Evolutionary conservation across 495 filamentous ascomycete species (phyloP).

Genomic region (Acidomyces sp.): DNA sequence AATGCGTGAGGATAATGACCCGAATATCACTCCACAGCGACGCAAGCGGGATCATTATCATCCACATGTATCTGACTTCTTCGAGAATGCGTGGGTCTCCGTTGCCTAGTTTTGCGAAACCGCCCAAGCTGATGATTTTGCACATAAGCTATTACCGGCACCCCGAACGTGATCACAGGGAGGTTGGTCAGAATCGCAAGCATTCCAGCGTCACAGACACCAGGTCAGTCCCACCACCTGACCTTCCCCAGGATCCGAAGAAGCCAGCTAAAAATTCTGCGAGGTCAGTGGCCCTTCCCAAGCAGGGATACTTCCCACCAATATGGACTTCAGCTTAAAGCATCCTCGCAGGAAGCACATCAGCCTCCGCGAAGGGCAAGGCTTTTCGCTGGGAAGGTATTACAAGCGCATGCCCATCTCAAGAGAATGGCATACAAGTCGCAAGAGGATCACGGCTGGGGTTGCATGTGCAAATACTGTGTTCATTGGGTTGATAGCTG

Average conservation of each 20-base stretch:
- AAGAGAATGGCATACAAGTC: constrained; percentile 48
- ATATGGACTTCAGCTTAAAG: constrained; percentile 12
- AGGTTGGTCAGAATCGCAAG: background rate
- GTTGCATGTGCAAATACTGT: constrained; percentile 60
- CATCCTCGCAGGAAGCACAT: constrained; percentile 20
- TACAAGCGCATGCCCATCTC: constrained; percentile 33
- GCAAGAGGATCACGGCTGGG: constrained; percentile 52
- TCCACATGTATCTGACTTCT: constrained; percentile 12
- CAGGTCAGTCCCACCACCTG: constrained; percentile 7
- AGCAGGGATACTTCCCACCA: constrained; percentile 2
- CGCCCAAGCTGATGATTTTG: background rate
- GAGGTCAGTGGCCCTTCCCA: constrained; percentile 10
- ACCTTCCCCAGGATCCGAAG: background rate
- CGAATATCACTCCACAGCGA: background rate
- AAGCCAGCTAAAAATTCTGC: background rate
- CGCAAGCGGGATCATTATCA: background rate
- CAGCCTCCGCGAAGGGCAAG: constrained; percentile 17
- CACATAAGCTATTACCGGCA: constrained; percentile 1
- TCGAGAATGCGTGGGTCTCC: constrained; percentile 6
- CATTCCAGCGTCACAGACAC: constrained; percentile 7
- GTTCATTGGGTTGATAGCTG: constrained; percentile 52
- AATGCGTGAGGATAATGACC: no score
- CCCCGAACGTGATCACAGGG: background rate
- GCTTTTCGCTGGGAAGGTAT: constrained; percentile 21
- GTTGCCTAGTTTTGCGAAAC: no score